Base-by-base conservation (phyloP, 768 basidiomycete species). In the Candolleomyces eurysporus region DNA sequence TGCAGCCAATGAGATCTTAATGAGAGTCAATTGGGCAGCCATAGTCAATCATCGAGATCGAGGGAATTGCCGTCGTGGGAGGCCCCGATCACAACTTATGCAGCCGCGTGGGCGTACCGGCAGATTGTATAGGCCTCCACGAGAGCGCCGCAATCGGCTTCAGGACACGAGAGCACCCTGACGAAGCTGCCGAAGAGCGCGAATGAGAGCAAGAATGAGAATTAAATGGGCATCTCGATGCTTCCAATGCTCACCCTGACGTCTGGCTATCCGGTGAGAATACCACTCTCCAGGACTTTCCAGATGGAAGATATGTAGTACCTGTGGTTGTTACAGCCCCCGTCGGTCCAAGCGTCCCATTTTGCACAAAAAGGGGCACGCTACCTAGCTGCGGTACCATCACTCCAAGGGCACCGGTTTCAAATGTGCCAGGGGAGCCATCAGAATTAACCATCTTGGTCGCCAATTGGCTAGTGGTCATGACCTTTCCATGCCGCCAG, bases 311-410 rank as follows among this genome's bases (percentile, higher is more conserved):
- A 66, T 79, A 82, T 1, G 66, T 57, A 4, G 69, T 51, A 48
- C 76, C 80, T 81, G 58, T 9, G n/a, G n/a, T 36, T 11, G 36
- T 48, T 5, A 46, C 19, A 48, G 53, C 26, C 26, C 26, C 6
- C 36, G 36, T 36, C 11, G 36, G 36, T 36, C 36, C 36, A 10
- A 56, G n/a, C 32, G 43, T 50, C 36, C 26, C 26, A 26, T 45
- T 39, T 64, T 43, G 61, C 16, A 49, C 43, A 39, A 4, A 17
- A 48, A 31, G 26, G 36, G 31, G 45, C 11, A 40, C 13, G 45
- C 36, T 68, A 87, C 90, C 84, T 64, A 90, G 80, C 61, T 82
- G 82, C 48, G 90, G 90, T 43, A 84, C 75, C 81, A 92, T 82
- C 48, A 89, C 71, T 10, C 85, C 89, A 62, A 75, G 82, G 16